These are phyloP conservation scores for Trichoderma gracile DNA, from an alignment of 2,329 filamentous ascomycete species.

Conservation along the genomic window DNA sequence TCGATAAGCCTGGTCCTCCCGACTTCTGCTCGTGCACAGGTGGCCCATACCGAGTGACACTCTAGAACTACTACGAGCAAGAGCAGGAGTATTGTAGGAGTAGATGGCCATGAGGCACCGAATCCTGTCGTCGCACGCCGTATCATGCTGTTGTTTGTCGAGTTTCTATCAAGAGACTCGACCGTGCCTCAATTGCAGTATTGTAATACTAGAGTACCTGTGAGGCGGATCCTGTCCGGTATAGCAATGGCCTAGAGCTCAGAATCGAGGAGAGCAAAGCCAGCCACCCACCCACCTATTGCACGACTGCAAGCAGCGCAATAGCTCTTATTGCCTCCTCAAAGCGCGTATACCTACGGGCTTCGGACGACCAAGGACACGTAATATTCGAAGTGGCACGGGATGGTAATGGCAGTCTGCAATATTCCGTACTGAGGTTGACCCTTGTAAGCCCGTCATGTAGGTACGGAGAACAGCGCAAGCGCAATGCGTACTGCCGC, in stretches of 20 bases:
- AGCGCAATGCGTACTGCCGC: slow-evolving; percentile 7
- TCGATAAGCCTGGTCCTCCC: slow-evolving; percentile 14
- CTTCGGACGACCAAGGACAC: not conserved
- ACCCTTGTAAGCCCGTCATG: not conserved
- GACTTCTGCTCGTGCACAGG: not conserved
- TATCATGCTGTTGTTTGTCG: not conserved
- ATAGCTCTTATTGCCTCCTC: not conserved
- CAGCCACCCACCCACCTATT: not conserved
- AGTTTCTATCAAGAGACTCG: not conserved
- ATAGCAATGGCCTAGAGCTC: not conserved
- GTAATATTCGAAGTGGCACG: too few species aligned
- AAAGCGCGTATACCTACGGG: not conserved
- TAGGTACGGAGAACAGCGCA: not conserved
- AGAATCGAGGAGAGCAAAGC: not conserved
- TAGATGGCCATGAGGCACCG: not conserved
- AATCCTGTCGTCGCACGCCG: not conserved
- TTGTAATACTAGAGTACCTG: too few species aligned
- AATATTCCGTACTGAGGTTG: not conserved
- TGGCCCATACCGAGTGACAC: not conserved
- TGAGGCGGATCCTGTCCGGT: not conserved
- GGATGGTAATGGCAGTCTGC: too few species aligned
- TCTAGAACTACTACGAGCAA: too few species aligned
- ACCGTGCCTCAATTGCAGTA: not conserved
- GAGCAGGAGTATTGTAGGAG: not conserved
- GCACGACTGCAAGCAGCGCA: not conserved